Evolutionary conservation across 257 asterid species (phyloP).

Genomic region (Agastache rugosa): DNA sequence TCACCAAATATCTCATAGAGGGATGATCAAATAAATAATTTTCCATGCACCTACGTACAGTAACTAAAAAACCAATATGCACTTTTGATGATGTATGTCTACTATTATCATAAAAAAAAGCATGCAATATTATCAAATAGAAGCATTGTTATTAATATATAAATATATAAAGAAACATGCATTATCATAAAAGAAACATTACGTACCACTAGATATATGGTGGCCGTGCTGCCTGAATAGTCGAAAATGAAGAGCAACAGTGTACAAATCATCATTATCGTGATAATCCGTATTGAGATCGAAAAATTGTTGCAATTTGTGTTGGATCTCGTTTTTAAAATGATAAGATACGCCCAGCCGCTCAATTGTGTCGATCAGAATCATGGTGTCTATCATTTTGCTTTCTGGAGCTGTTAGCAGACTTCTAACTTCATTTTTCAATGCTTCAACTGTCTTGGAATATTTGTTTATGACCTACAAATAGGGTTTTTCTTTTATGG

Average conservation of each 20-base stretch:
- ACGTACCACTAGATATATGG: constrained; percentile 3
- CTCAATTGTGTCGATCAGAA: constrained; percentile 29
- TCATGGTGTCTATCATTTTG: constrained; percentile 15
- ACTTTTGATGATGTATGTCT: too few species aligned
- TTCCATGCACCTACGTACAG: too few species aligned
- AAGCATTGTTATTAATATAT: too few species aligned
- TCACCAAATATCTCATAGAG: too few species aligned
- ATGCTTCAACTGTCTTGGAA: background rate
- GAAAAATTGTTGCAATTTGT: constrained; percentile 12
- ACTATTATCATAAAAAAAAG: too few species aligned
- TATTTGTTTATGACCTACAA: constrained; percentile 6
- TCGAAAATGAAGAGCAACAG: constrained; percentile 27
- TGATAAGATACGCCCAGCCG: constrained; percentile 28
- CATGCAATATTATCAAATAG: too few species aligned
- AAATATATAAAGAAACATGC: too few species aligned
- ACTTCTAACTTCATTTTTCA: constrained; percentile 28
- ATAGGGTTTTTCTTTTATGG: too few species aligned
- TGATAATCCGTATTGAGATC: background rate
- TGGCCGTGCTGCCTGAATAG: constrained; percentile 27
- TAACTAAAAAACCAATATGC: too few species aligned
- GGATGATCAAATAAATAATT: too few species aligned
- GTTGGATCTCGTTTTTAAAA: constrained; percentile 31
- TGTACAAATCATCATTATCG: constrained; percentile 17
- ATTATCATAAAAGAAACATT: too few species aligned
- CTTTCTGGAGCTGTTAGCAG: background rate